Percentiles rank a stretch among this genome's conserved stretches.
Evolutionary conservation across 1,284 basidiomycete genomes (phyloP).

Genomic region (Marasmius tenuissimus): DNA sequence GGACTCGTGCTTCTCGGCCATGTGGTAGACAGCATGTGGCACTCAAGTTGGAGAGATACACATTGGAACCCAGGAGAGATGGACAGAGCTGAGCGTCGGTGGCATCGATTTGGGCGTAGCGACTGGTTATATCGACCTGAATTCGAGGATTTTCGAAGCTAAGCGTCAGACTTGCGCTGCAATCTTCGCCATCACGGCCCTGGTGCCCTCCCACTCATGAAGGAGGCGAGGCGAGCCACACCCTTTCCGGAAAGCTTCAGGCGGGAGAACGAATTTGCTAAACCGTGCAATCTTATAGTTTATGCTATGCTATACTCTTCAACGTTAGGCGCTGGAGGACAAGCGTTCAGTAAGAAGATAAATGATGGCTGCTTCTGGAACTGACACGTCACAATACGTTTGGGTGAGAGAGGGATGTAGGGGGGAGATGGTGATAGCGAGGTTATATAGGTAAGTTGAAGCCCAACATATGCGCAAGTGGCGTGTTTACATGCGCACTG

Average conservation of each 20-base stretch:
- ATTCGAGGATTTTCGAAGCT: not conserved
- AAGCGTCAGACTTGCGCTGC: no score
- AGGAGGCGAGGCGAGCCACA: no score
- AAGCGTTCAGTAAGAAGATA: slow-evolving; percentile 31
- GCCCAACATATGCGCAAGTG: no score
- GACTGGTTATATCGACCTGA: not conserved
- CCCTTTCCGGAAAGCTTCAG: no score
- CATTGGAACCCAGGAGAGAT: not conserved
- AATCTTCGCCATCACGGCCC: no score
- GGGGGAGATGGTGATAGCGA: not conserved
- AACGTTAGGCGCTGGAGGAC: no score
- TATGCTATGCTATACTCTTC: no score
- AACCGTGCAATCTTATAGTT: no score
- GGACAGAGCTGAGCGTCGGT: not conserved
- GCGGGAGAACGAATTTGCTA: no score
- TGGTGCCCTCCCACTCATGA: no score
- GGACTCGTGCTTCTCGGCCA: not conserved
- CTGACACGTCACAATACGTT: slow-evolving; percentile 36
- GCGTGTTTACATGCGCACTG: no score
- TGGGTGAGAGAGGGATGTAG: not conserved
- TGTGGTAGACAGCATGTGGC: not conserved
- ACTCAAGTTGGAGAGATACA: not conserved
- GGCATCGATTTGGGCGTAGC: not conserved
- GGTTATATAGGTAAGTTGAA: no score
- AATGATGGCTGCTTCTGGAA: slow-evolving; percentile 46